Evolutionary conservation across 345 rosid genomes (phyloP).

Genomic region (Carallia brachiata): DNA sequence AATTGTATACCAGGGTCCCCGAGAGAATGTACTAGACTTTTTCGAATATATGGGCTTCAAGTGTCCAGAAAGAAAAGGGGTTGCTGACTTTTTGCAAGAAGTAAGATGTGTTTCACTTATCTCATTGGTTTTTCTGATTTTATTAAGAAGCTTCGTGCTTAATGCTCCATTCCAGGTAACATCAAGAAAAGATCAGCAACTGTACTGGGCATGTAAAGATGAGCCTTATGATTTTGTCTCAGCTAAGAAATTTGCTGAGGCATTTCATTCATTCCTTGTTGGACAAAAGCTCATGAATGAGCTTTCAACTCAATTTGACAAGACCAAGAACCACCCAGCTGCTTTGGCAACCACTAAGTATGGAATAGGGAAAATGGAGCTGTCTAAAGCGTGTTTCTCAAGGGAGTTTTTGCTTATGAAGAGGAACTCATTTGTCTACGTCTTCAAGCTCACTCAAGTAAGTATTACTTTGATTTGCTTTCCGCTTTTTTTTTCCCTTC

Average conservation of each 20-base stretch:
- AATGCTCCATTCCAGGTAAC: conserved; percentile 47
- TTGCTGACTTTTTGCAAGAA: conserved; percentile 77
- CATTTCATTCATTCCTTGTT: conserved; percentile 41
- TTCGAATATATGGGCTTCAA: conserved; percentile 65
- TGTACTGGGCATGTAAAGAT: conserved; percentile 51
- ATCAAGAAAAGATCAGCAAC: conserved; percentile 69
- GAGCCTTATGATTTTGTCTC: conserved; percentile 49
- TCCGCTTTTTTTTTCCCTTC: neutral
- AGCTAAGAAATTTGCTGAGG: conserved; percentile 47
- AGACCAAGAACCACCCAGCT: conserved; percentile 49
- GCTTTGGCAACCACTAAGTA: conserved; percentile 47
- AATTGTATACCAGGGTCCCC: conserved; percentile 65
- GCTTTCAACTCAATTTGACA: conserved; percentile 48
- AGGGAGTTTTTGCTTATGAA: conserved; percentile 60
- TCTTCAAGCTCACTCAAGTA: conserved; percentile 61
- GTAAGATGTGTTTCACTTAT: conserved; percentile 23
- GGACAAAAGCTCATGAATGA: conserved; percentile 39
- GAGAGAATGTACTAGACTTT: conserved; percentile 50
- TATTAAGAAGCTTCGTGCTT: neutral
- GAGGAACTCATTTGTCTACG: conserved; percentile 50
- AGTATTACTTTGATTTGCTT: neutral
- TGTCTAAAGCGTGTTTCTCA: conserved; percentile 47
- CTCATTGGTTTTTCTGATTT: neutral
- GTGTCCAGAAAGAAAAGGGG: conserved; percentile 73
- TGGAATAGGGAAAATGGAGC: conserved; percentile 47